Conservation (phyloP, 2,329 filamentous ascomycete genomes). For the Ploettnerulaceae sp. region DNA sequence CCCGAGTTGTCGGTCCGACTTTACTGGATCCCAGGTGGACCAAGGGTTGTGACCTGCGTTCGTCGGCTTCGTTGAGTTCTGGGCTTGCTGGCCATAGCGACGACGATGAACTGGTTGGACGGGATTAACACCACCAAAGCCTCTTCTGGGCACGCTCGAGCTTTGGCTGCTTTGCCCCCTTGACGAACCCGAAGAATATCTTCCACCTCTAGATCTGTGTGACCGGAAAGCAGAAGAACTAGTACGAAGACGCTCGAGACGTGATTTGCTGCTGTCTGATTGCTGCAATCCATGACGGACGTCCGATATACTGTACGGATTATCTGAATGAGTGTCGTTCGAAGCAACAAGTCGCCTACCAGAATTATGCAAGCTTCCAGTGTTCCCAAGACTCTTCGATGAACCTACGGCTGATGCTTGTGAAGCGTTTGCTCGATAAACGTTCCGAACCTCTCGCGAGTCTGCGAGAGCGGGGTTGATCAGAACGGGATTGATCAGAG, state of each 20-base stretch:
- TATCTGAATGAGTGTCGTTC: background rate
- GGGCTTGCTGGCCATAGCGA: background rate
- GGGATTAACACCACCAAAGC: too few species aligned
- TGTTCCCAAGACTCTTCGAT: background rate
- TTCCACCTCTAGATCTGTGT: too few species aligned
- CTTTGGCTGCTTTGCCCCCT: too few species aligned
- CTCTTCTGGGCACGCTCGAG: too few species aligned
- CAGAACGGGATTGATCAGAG: too few species aligned
- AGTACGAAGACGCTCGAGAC: background rate
- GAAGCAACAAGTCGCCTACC: background rate
- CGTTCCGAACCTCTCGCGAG: too few species aligned
- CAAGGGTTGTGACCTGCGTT: constrained; percentile 1
- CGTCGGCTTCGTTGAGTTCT: background rate
- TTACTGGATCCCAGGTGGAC: constrained; percentile 16
- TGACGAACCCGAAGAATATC: too few species aligned
- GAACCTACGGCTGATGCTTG: background rate
- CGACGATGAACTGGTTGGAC: background rate
- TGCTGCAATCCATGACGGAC: background rate
- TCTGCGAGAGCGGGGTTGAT: too few species aligned
- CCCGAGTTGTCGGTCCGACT: constrained; percentile 12
- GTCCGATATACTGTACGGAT: background rate
- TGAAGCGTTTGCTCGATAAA: too few species aligned
- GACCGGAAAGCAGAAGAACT: too few species aligned
- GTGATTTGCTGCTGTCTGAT: background rate
- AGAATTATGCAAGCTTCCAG: background rate